Evolutionary conservation across 441 rosid genomes (phyloP), one percentile per base, ranked within the genome.

Genomic region (Euphorbia corollata): DNA sequence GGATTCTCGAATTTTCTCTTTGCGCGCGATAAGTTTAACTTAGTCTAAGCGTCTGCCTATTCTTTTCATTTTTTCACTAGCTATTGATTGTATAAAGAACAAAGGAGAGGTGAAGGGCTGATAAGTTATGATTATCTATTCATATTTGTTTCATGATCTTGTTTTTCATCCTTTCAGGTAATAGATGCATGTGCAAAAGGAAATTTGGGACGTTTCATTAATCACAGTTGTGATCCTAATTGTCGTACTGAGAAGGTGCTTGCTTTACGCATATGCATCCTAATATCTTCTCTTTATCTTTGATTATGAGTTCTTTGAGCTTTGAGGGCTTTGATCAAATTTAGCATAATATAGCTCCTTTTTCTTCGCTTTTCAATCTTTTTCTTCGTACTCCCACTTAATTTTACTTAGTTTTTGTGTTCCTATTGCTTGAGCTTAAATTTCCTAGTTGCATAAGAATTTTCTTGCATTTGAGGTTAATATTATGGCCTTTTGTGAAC

Each of bases 171-270:
- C 32, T 80, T 72, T 76, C 93, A 94, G 99, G 97, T 94, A 61
- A 94, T 91, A 65, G 98, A 90, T 79, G 99, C 99, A 53, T 90
- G 90, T 77, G 88, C 81, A 10, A 91, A 94, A 84, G 99, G 98
- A 63, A 94, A 94, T 73, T 70, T 94, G 85, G 99, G 98, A 65
- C 97, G 98, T 73, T 95, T 95, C 81, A 90, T 95, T 55, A 94
- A 94, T 81, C 99, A 93, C 74, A 93, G 99, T 68, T 93, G 99
- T 75, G 90, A 93, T 79, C 99, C 99, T 65, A 94, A 91, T 80
- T 91, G 99, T 76, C 91, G 94, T 59, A 94, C 99, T 23, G 98
- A 94, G 82, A 94, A 94, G 98, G 99, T 90, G 76, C 64, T 56
- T 64, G 15, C 0, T 34, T 57, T 45, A 47, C 43, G 61, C 30